phyloP scores from a whole-genome alignment of 345 rosid species.

The Euphorbia tirucalli region DNA sequence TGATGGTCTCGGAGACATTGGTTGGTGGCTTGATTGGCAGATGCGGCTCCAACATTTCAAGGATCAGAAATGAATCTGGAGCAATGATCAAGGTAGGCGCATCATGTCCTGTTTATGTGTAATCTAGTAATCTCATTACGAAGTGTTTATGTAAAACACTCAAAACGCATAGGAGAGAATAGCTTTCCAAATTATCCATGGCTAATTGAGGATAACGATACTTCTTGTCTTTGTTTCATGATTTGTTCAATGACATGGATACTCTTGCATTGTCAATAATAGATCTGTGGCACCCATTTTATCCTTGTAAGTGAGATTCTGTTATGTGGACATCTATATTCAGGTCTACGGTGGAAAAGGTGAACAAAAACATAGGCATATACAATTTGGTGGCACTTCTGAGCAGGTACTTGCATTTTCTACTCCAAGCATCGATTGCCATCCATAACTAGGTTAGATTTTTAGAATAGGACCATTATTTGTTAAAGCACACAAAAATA shows the following conservation, averaged over 20 bases:
- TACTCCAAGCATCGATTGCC: not conserved
- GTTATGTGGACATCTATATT: not conserved
- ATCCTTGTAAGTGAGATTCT: not conserved
- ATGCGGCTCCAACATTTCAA: slow-evolving; percentile 62
- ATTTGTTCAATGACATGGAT: not conserved
- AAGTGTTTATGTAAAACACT: not conserved
- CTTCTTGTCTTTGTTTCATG: not conserved
- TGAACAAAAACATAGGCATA: slow-evolving; percentile 51
- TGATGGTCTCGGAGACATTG: slow-evolving; percentile 56
- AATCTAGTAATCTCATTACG: not conserved
- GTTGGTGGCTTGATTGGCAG: slow-evolving; percentile 68
- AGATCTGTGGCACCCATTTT: not conserved
- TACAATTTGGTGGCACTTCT: slow-evolving; percentile 61
- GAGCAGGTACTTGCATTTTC: slow-evolving; percentile 43
- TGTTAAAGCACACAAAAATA: not conserved
- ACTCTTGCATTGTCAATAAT: not conserved
- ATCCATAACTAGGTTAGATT: not conserved
- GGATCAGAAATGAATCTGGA: slow-evolving; percentile 64
- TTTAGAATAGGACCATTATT: not conserved
- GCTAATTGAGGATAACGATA: not conserved
- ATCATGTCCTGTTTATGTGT: not conserved
- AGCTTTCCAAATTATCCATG: not conserved
- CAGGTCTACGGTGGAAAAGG: slow-evolving; percentile 71
- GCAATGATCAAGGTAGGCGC: slow-evolving; percentile 54
- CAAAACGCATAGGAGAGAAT: not conserved